These are phyloP conservation scores for Coemansia sp. DNA, from an alignment of 192 early-diverging fungal species.

Conservation along the genomic window DNA sequence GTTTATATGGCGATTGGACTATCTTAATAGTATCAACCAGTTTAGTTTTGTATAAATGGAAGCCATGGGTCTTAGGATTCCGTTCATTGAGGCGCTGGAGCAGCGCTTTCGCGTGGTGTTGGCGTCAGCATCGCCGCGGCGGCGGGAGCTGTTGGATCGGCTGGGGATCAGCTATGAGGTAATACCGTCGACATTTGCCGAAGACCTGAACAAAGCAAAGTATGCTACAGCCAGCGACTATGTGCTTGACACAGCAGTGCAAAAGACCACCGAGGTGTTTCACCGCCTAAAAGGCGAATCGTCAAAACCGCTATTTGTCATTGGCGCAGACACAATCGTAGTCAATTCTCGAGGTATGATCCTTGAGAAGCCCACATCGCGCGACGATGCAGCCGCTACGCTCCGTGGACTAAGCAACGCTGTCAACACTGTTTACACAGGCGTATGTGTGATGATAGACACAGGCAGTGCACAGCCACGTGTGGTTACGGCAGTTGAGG, in stretches of 20 bases:
- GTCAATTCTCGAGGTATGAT: conserved; percentile 58
- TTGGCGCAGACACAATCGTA: conserved; percentile 84
- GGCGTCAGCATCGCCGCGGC: conserved; percentile 78
- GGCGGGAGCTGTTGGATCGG: conserved; percentile 67
- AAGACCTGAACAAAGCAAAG: conserved; percentile 69
- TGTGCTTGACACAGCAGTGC: conserved; percentile 65
- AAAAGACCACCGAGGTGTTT: conserved; percentile 72
- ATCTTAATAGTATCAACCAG: not conserved
- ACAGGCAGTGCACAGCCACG: conserved; percentile 4
- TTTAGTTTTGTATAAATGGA: conserved; percentile 3
- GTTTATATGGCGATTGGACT: not conserved
- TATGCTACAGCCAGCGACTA: conserved; percentile 62
- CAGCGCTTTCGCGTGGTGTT: conserved; percentile 59
- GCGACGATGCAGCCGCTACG: conserved; percentile 60
- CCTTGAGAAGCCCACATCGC: conserved; percentile 75
- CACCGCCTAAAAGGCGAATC: conserved; percentile 38
- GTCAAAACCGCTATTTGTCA: conserved; percentile 59
- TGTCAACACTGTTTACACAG: conserved; percentile 73
- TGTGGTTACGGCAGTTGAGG: conserved; percentile 41
- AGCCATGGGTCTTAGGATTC: conserved; percentile 8
- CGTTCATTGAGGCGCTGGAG: conserved; percentile 20
- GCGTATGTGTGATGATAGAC: conserved; percentile 57
- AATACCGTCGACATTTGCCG: conserved; percentile 70
- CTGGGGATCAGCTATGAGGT: conserved; percentile 60
- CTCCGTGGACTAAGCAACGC: conserved; percentile 59